Conservation (phyloP, 2,329 filamentous ascomycete genomes). For the Kalmusia sp. region DNA sequence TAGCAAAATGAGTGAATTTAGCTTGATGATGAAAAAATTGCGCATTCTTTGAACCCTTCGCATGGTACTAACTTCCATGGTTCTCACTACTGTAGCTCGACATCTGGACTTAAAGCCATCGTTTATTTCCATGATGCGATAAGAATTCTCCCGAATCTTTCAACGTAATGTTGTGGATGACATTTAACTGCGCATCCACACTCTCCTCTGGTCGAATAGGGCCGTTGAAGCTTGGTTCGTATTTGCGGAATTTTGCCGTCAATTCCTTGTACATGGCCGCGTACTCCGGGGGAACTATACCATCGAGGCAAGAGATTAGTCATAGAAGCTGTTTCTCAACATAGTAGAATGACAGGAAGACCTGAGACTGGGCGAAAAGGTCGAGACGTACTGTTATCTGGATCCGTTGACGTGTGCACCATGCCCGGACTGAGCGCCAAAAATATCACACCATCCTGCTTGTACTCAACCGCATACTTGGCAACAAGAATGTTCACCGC, state of each 20-base stretch:
- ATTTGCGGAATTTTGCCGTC: constrained; percentile 10
- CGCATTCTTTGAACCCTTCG: no score
- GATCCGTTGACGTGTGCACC: constrained; percentile 23
- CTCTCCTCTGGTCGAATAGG: constrained; percentile 16
- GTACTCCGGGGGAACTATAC: constrained; percentile 1
- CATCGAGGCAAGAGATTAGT: neutral
- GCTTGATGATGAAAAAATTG: no score
- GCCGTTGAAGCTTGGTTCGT: constrained; percentile 17
- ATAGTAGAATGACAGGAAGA: neutral
- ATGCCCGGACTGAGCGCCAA: constrained; percentile 27
- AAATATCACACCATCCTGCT: constrained; percentile 29
- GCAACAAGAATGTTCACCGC: constrained; percentile 50
- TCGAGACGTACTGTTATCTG: constrained; percentile 10
- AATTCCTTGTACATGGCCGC: neutral
- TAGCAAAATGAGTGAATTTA: no score
- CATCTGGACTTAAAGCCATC: constrained; percentile 19
- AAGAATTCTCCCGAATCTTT: constrained; percentile 17
- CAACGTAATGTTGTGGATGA: constrained; percentile 12
- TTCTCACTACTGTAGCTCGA: no score
- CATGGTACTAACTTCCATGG: no score
- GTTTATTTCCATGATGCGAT: constrained; percentile 14
- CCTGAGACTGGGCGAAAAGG: neutral
- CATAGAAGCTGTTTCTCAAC: neutral
- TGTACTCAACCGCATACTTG: constrained; percentile 49
- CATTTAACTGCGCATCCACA: constrained; percentile 17